phyloP scores from a whole-genome alignment of 306 rosid genomes.

The Carpinus fangiana region DNA sequence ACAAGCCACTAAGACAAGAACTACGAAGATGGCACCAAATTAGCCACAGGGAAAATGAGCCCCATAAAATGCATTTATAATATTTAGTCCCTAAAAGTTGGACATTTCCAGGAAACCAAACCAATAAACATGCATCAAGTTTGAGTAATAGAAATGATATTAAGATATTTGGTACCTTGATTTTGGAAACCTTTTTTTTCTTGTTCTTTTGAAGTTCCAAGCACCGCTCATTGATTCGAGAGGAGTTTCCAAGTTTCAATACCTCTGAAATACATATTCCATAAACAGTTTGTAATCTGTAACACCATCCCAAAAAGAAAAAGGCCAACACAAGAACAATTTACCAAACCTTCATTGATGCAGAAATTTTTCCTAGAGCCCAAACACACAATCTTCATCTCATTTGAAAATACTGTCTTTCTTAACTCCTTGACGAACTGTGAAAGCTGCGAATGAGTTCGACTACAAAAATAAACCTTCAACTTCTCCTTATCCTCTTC shows the following conservation, averaged over 20 bases:
- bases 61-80: not conserved
- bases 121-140: not conserved
- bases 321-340: slow-evolving; percentile 8
- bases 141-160: not conserved
- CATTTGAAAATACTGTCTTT: slow-evolving; percentile 67
- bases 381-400: slow-evolving; percentile 66
- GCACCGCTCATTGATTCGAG: slow-evolving; percentile 77
- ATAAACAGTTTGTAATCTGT: slow-evolving; percentile 23
- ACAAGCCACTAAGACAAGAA: too few species aligned
- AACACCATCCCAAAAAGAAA: slow-evolving; percentile 10
- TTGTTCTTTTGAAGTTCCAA: slow-evolving; percentile 86
- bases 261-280: slow-evolving; percentile 55
- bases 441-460: slow-evolving; percentile 95
- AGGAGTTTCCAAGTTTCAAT: slow-evolving; percentile 57
- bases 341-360: slow-evolving; percentile 68
- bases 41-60: not conserved
- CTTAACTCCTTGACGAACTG: slow-evolving; percentile 81
- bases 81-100: not conserved
- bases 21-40: not conserved
- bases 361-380: slow-evolving; percentile 91
- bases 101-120: not conserved
- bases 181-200: slow-evolving; percentile 57
- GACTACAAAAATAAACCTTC: slow-evolving; percentile 82
- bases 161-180: slow-evolving; percentile 49
- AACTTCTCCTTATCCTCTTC: slow-evolving; percentile 54